These are phyloP conservation scores for Nigrospora oryzae DNA, from an alignment of 2,329 filamentous ascomycete genomes.

Conservation along the genomic window DNA sequence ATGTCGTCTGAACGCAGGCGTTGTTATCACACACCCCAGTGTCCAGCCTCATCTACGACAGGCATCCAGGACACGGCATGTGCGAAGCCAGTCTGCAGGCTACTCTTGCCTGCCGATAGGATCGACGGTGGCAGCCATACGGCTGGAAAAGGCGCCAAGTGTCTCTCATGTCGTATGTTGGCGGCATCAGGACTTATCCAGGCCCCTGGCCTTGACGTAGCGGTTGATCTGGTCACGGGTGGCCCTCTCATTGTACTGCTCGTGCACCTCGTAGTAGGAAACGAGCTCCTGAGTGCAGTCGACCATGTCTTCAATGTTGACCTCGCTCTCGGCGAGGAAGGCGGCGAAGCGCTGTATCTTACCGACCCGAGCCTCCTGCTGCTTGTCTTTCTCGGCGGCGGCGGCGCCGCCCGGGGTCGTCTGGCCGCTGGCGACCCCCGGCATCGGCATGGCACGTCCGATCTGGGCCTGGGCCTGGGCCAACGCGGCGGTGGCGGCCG, in stretches of 20 bases:
- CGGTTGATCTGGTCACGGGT: conserved; percentile 50
- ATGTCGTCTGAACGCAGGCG: too few relatives aligned
- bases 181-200: conserved; percentile 33
- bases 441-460: conserved; percentile 7
- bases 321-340: conserved; percentile 79
- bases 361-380: conserved; percentile 47
- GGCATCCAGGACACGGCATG: too few relatives aligned
- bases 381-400: conserved; percentile 33
- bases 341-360: conserved; percentile 60
- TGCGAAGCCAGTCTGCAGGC: too few relatives aligned
- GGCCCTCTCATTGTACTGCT: conserved; percentile 52
- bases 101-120: too few relatives aligned
- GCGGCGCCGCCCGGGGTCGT: conserved; percentile 11
- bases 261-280: conserved; percentile 69
- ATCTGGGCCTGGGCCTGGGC: conserved; percentile 38
- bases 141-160: too few relatives aligned
- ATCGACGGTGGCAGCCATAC: too few relatives aligned
- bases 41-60: too few relatives aligned
- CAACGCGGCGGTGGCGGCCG: conserved; percentile 39
- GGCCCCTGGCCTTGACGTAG: conserved; percentile 48
- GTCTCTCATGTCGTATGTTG: too few relatives aligned
- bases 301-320: conserved; percentile 77
- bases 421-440: conserved; percentile 11
- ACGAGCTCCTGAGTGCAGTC: conserved; percentile 90
- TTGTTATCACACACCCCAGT: too few relatives aligned